These are phyloP conservation scores for Rubia tinctorum DNA, from an alignment of 305 asterid genomes.

Conservation along the genomic window DNA sequence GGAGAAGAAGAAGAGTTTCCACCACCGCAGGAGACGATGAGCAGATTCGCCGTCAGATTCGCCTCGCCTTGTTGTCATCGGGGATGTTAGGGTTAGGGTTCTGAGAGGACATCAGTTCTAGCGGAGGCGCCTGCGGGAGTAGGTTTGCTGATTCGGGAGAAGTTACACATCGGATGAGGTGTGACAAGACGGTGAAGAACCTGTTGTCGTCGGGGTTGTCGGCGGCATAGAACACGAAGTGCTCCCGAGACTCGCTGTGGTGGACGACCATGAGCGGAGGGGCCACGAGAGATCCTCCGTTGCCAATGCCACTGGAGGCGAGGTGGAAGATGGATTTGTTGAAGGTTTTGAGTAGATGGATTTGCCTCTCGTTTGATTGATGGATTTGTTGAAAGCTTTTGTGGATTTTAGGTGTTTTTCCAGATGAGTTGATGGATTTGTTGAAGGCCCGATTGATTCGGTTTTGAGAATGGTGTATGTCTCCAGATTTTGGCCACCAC, in stretches of 20 bases:
- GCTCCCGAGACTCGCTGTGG: conserved; percentile 11
- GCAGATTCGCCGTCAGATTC: not conserved
- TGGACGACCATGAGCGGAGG: conserved; percentile 29
- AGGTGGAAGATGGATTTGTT: conserved; percentile 20
- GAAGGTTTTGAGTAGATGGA: too few relatives aligned
- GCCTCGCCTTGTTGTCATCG: conserved; percentile 16
- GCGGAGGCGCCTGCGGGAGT: conserved; percentile 19
- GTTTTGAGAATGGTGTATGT: too few relatives aligned
- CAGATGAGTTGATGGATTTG: too few relatives aligned
- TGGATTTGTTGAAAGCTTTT: too few relatives aligned
- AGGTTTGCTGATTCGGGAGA: conserved; percentile 26
- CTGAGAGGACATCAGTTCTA: conserved; percentile 1
- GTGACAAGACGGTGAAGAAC: conserved; percentile 61
- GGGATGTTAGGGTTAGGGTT: conserved; percentile 45
- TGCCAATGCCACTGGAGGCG: not conserved
- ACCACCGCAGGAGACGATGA: too few relatives aligned
- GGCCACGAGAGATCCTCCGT: conserved; percentile 20
- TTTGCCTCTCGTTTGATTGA: too few relatives aligned
- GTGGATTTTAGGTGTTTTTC: too few relatives aligned
- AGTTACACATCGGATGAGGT: conserved; percentile 67
- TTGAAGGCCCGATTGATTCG: too few relatives aligned
- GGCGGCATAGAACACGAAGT: conserved; percentile 22
- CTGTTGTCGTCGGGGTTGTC: conserved; percentile 51
- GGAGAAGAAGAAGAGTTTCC: too few relatives aligned
- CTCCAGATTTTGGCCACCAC: too few relatives aligned